Percentiles rank a stretch among this genome's conserved stretches.
These are phyloP conservation scores for Metschnikowia hibisci DNA, from an alignment of 805 yeast species.

Conservation along the genomic window DNA sequence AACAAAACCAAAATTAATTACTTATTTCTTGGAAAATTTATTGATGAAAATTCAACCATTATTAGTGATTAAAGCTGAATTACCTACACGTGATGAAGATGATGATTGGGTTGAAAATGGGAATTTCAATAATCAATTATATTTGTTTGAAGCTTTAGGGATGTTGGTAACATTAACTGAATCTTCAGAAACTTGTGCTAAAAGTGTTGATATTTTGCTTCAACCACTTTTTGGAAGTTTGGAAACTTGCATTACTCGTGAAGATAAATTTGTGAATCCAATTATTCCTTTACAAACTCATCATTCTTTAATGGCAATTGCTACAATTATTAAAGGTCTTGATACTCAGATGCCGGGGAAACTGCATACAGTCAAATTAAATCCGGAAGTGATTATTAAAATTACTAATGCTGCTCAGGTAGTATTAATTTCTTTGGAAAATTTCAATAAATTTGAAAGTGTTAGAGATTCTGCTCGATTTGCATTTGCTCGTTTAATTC, in stretches of 20 bases:
- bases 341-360: conserved; percentile 46
- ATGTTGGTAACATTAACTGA: conserved; percentile 51
- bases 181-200: conserved; percentile 29
- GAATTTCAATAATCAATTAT: conserved; percentile 71
- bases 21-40: conserved; percentile 51
- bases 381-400: conserved; percentile 38
- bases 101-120: conserved; percentile 46
- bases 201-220: conserved; percentile 59
- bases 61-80: conserved; percentile 58
- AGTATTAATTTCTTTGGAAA: conserved; percentile 77
- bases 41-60: conserved; percentile 60
- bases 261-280: conserved; percentile 34
- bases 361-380: conserved; percentile 17
- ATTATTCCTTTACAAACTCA: conserved; percentile 68
- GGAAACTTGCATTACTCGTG: conserved; percentile 53
- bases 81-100: conserved; percentile 53
- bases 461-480: conserved; percentile 85
- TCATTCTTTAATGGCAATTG: conserved; percentile 83
- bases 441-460: conserved; percentile 57
- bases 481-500: conserved; percentile 81
- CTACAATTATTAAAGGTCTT: conserved; percentile 84
- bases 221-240: conserved; percentile 72
- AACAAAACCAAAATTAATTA: conserved; percentile 58
- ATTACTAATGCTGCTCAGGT: conserved; percentile 73
- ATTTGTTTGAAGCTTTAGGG: conserved; percentile 85